Evolutionary conservation across 2,329 filamentous ascomycete genomes (phyloP).

Genomic region (Fusarium udum): DNA sequence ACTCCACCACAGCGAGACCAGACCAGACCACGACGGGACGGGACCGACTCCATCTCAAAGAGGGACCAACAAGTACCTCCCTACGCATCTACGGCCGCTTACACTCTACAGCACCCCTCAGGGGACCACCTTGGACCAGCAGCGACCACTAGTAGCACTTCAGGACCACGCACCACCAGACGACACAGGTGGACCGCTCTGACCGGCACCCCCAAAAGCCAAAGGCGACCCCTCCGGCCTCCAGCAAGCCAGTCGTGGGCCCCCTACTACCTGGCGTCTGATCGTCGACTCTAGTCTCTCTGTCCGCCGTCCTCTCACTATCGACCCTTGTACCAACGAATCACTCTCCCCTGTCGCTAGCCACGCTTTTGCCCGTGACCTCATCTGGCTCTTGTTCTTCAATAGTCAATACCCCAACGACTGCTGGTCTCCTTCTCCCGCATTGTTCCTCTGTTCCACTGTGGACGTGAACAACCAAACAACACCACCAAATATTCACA

Average conservation of each 20-base stretch:
- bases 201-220: constrained; percentile 37
- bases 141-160: constrained; percentile 31
- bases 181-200: constrained; percentile 37
- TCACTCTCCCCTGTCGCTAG: constrained; percentile 32
- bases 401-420: constrained; percentile 40
- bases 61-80: constrained; percentile 29
- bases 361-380: constrained; percentile 43
- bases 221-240: constrained; percentile 30
- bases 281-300: constrained; percentile 40
- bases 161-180: constrained; percentile 38
- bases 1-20: constrained; percentile 27
- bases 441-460: constrained; percentile 43
- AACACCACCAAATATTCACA: constrained; percentile 30
- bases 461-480: constrained; percentile 43
- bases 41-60: constrained; percentile 27
- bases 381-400: constrained; percentile 43
- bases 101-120: constrained; percentile 30
- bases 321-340: constrained; percentile 37
- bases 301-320: constrained; percentile 21
- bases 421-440: constrained; percentile 34
- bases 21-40: constrained; percentile 14
- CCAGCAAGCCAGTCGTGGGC: constrained; percentile 28
- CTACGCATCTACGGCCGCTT: constrained; percentile 21
- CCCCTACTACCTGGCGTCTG: constrained; percentile 41
- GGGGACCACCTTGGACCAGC: constrained; percentile 39